Evolutionary conservation across 495 filamentous ascomycete genomes (phyloP), one percentile per base, ranked within the genome.

Genomic region (Podospora conica): DNA sequence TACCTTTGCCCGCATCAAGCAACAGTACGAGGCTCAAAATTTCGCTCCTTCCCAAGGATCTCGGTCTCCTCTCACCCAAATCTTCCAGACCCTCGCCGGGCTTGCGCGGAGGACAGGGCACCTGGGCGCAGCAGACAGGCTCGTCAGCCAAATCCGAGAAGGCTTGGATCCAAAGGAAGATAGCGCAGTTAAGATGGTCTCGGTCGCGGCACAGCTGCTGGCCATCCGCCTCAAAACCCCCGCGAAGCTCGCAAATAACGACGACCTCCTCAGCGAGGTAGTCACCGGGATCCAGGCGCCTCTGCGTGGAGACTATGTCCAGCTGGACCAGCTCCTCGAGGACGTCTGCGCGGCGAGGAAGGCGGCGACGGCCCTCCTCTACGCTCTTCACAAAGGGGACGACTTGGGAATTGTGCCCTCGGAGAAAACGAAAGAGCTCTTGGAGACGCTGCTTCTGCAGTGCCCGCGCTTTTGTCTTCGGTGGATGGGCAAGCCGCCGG

Each of bases 271-370:
- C 1, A 74, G 76, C 5, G 74, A 79, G 56, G 81, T 88, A 0
- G 64, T 90, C 15, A 82, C 85, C 9, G 79, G 76, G 10, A 70
- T 88, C 28, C 78, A 81, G 60, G 78, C 86, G n/a, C 80, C 85
- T 0, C 71, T 92, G 15, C 84, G 86, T 64, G 90, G 90, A 1
- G 87, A 85, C 15, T 73, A 81, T 4, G 71, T 73, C 11, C 89
- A 91, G 62, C 73, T 93, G n/a, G 89, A 92, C 68, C 88, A 91
- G 29, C 77, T 93, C 1, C 73, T 92, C 15, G 76, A 81, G 15
- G 87, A 86, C 65, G 78, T 90, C n/a, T 87, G 84, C 25, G 80
- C 77, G 48, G 79, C 88, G 24, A 84, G 90, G 66, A 89, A 86
- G 69, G 74, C 85, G 20, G 82, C 84, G 0, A 83, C 88, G 67